phyloP scores from a whole-genome alignment of 805 yeast genomes.

The Phaffomyces opuntiae region DNA sequence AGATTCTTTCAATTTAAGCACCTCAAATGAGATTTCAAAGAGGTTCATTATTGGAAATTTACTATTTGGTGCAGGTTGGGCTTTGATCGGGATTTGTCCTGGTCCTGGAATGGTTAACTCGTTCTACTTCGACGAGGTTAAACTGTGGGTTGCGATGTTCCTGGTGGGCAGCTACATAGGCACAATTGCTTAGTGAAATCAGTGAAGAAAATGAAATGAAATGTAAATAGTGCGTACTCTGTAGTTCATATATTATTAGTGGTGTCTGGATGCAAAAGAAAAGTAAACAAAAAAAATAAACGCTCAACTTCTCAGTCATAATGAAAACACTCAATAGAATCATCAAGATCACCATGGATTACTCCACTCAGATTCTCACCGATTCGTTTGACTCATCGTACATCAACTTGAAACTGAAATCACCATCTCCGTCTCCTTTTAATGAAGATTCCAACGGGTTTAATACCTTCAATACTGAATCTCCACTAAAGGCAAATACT shows the following conservation, averaged over 20 bases:
- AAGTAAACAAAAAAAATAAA: neutral
- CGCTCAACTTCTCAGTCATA: neutral
- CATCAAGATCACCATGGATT: conserved; percentile 12
- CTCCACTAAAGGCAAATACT: too few species aligned
- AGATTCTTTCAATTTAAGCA: conserved; percentile 21
- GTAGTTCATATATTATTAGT: too few species aligned
- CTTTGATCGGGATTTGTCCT: conserved; percentile 44
- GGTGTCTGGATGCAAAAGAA: neutral
- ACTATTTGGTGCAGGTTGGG: conserved; percentile 50
- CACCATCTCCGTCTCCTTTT: conserved; percentile 18
- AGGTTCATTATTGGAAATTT: conserved; percentile 35
- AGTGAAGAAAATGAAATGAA: too few species aligned
- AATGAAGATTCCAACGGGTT: neutral
- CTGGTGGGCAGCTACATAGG: neutral
- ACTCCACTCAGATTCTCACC: conserved; percentile 11
- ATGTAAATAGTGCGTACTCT: too few species aligned
- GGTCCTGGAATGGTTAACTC: conserved; percentile 39
- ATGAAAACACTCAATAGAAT: too few species aligned
- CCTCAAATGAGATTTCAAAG: conserved; percentile 17
- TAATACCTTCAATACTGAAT: neutral
- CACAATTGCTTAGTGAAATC: neutral
- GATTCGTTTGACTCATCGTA: conserved; percentile 15
- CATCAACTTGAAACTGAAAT: conserved; percentile 17
- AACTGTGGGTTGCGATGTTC: neutral
- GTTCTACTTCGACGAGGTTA: conserved; percentile 5